Base-by-base conservation (phyloP, 345 rosid species). In the Citropsis articulata region DNA sequence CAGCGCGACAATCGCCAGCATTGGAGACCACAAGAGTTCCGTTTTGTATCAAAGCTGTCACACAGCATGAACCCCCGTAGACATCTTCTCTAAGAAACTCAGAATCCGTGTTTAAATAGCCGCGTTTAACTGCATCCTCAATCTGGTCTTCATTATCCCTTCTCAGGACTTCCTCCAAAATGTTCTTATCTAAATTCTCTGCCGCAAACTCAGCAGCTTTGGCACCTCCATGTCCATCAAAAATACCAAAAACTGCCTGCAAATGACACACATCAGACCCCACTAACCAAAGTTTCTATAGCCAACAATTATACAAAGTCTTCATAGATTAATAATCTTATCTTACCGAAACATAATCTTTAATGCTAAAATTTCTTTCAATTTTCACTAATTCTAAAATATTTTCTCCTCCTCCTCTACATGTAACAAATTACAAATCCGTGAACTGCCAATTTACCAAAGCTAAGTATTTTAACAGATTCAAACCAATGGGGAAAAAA, bases 1-100 rank as follows among this genome's bases (percentile, higher is more conserved):
- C 99, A 64, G 99, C 97, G 10, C 99, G 97, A 74, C 98, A 95
- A 68, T 95, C 98, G 25, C 98, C 99, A 0, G 90, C 96, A 60
- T 95, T 93, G 8, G 99, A 89, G 9, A 95, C 91, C 7, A 93
- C 84, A 68, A 95, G 97, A 66, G 83, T 87, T 65, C 98, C 97
- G 1, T 87, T 84, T 2, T 82, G 75, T 66, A 93, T 69, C 82
- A 95, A 71, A 78, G 99, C 98, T 3, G 99, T 93, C 64, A 95
- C 94, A 66, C 93, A 92, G 66, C 99, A 95, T 0, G 99, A 83
- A 36, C 99, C 99, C 25, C 99, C 98, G 4, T 81, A 70, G 0
- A 78, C 45, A 27, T 91, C 93, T 84, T 87, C 83, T 64, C 83
- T 81, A 10, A 93, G 83, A 81, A 93, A 95, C 77, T 90, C 89